Percentiles rank a stretch among this genome's conserved stretches.
Conservation (phyloP, 352 stramenopile genomes). For the Globisporangium alternatum region DNA sequence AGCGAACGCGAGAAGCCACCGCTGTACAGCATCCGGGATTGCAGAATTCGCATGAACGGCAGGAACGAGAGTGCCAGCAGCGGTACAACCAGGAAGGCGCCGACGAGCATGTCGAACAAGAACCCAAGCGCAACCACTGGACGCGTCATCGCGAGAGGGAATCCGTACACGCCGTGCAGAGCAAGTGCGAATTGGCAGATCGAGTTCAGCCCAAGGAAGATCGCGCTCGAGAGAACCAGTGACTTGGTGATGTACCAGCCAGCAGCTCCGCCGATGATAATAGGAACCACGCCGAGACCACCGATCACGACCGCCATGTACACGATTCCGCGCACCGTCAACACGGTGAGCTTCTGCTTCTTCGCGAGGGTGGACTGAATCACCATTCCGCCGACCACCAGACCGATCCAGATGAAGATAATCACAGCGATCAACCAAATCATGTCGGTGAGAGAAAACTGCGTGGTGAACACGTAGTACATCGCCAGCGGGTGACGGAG, state of each 20-base stretch:
- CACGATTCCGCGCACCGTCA: slow-evolving; percentile 56
- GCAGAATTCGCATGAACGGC: slow-evolving; percentile 84
- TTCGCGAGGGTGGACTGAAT: slow-evolving; percentile 45
- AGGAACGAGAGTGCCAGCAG: slow-evolving; percentile 71
- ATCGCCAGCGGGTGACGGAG: slow-evolving; percentile 72
- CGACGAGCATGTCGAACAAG: slow-evolving; percentile 84
- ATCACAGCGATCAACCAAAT: slow-evolving; percentile 51
- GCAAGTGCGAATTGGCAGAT: slow-evolving; percentile 74
- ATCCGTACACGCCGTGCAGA: slow-evolving; percentile 58
- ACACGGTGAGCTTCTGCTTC: slow-evolving; percentile 55
- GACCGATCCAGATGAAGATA: slow-evolving; percentile 37
- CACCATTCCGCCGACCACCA: slow-evolving; percentile 55
- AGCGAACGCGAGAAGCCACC: slow-evolving; percentile 77
- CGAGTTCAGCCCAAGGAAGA: slow-evolving; percentile 67
- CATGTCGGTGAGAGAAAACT: slow-evolving; percentile 53
- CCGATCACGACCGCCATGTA: slow-evolving; percentile 76
- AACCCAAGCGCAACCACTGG: slow-evolving; percentile 76
- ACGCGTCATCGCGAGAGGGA: slow-evolving; percentile 65
- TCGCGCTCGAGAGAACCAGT: slow-evolving; percentile 61
- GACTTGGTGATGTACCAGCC: slow-evolving; percentile 65
- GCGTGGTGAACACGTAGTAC: slow-evolving; percentile 80
- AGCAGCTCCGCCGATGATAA: slow-evolving; percentile 51
- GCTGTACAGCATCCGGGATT: slow-evolving; percentile 88
- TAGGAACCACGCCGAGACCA: slow-evolving; percentile 44
- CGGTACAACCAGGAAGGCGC: slow-evolving; percentile 73